Evolutionary conservation across 148 eudicot genomes (phyloP), one percentile per base, ranked within the genome.

Genomic region (Silene latifolia): DNA sequence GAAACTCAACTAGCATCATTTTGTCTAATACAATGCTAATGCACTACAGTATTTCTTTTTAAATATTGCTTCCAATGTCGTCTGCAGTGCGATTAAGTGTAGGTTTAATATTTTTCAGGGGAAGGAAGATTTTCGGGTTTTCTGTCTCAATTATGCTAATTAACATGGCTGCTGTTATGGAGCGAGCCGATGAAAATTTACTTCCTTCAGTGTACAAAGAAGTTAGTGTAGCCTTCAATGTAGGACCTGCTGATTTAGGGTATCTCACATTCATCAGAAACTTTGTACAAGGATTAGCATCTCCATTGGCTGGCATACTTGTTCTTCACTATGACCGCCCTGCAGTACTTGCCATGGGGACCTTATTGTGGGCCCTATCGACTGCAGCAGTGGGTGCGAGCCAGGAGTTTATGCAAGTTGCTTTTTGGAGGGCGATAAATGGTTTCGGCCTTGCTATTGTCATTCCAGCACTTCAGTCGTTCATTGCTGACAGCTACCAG

Each of bases 381-480:
- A 95, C 98, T n/a, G 97, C 91, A 77, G 89, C 90, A n/a, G 96
- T 95, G 35, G 98, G 97, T 32, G 85, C 82, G 15, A 90, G 96
- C 86, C 89, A 79, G 68, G 79, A 75, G 44, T 92, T 92, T 80
- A 14, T 73, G 29, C 96, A 90, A 69, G 91, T 95, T 54, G 96
- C 89, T 14, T 90, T 90, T 69, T 95, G 97, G 97, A 89, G 97
- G 77, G 96, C 93, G 9, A 74, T 95, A 39, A 95, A 95, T 83
- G 98, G 98, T 5, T 82, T 95, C 64, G 98, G 98, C 57, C 87
- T 95, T n/a, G 98, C 96, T 48, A 92, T 95, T 63, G 98, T 95
- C 74, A 95, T 92, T 54, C 98, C 98, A 0, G 93, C 97, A 14
- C 89, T 95, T 11, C 98, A 95, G 80, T 95, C 98, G 4, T 92